Percentiles rank a stretch among this genome's conserved stretches.
Conservation (phyloP, 768 basidiomycete genomes). For the Amanita rubescens region DNA sequence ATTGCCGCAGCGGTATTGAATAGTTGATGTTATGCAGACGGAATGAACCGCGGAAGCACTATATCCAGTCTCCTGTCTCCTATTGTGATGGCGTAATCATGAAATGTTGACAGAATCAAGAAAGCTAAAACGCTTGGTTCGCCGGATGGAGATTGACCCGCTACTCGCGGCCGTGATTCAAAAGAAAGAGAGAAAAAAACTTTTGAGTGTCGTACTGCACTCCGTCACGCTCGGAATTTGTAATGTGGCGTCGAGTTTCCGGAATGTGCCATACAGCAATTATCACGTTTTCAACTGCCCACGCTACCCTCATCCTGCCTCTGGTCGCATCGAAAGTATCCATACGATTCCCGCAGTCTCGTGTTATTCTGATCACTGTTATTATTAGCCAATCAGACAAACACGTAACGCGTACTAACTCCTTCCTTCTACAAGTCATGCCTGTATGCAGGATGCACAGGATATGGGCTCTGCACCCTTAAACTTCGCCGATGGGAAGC, state of each 20-base stretch:
- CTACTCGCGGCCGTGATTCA: not conserved
- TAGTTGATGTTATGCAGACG: too few species aligned
- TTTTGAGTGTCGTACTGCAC: not conserved
- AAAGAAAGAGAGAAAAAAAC: not conserved
- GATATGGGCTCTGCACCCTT: not conserved
- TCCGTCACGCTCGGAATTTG: not conserved
- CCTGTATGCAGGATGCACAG: not conserved
- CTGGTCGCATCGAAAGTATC: not conserved
- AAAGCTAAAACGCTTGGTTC: conserved; percentile 2
- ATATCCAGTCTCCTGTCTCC: not conserved
- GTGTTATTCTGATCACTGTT: not conserved
- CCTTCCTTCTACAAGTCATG: not conserved
- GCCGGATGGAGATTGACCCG: not conserved
- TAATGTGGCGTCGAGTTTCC: not conserved
- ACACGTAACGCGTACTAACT: not conserved
- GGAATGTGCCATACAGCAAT: not conserved
- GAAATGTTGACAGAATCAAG: conserved; percentile 6
- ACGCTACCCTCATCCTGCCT: not conserved
- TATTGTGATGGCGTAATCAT: not conserved
- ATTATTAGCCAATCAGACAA: not conserved
- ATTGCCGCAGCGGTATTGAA: too few species aligned
- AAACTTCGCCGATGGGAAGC: not conserved
- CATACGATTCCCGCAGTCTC: too few species aligned
- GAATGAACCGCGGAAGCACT: too few species aligned
- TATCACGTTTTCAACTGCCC: not conserved